phyloP scores from a whole-genome alignment of 2,329 filamentous ascomycete species.

The Neofusicoccum laricinum region DNA sequence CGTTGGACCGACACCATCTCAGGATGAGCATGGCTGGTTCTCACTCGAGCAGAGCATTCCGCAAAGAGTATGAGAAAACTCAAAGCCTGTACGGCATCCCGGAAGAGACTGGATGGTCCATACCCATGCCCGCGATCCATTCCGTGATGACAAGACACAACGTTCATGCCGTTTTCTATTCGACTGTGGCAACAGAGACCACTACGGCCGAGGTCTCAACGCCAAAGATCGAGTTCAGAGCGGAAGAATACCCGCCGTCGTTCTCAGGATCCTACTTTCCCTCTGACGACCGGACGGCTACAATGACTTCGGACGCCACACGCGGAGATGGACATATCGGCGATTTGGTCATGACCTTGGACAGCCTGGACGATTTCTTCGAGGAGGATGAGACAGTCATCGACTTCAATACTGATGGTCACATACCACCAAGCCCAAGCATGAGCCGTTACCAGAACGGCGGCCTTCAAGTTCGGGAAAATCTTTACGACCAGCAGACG shows the following conservation, averaged over 20 bases:
- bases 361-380: conserved; percentile 56
- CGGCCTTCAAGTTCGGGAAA: conserved; percentile 67
- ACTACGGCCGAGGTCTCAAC: conserved; percentile 63
- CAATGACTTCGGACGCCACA: conserved; percentile 86
- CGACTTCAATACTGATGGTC: conserved; percentile 32
- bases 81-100: conserved; percentile 96
- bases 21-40: conserved; percentile 97
- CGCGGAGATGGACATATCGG: conserved; percentile 71
- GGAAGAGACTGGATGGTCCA: conserved; percentile 92
- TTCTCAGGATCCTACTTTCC: conserved; percentile 64
- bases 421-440: conserved; percentile 31
- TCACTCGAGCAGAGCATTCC: conserved; percentile 72
- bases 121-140: conserved; percentile 87
- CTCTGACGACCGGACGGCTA: conserved; percentile 70
- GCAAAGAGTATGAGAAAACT: conserved; percentile 92
- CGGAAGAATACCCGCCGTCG: conserved; percentile 69
- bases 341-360: conserved; percentile 67
- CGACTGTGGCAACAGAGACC: conserved; percentile 61
- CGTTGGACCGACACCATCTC: conserved; percentile 90
- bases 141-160: conserved; percentile 83
- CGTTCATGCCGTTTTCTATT: conserved; percentile 94
- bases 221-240: conserved; percentile 87
- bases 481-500: conserved; percentile 90
- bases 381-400: conserved; percentile 43
- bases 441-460: conserved; percentile 26